Evolutionary conservation across 202 grass and related monocot genomes (phyloP).

Genomic region (Hordeum pubiflorum): DNA sequence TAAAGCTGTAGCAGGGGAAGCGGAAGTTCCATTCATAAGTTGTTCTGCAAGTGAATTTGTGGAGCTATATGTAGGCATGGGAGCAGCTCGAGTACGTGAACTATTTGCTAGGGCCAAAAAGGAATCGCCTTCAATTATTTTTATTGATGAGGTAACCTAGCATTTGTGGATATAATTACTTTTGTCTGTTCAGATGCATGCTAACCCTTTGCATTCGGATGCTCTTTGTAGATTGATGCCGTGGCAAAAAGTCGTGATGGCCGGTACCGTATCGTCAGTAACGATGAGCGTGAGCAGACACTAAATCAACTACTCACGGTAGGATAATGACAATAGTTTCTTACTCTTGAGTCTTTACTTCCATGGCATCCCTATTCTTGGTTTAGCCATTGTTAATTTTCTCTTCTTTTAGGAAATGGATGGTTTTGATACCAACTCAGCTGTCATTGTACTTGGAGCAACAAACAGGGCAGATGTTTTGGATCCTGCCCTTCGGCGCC

Average conservation of each 20-base stretch:
- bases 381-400: constrained; percentile 26
- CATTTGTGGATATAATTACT: background rate
- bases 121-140: constrained; percentile 91
- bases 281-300: constrained; percentile 97
- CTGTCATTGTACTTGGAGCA: constrained; percentile 94
- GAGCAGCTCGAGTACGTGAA: constrained; percentile 92
- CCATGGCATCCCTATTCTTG: background rate
- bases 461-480: constrained; percentile 95
- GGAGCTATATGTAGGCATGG: constrained; percentile 97
- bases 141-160: constrained; percentile 87
- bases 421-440: constrained; percentile 97
- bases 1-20: constrained; percentile 97
- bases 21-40: constrained; percentile 99
- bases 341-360: constrained; percentile 8
- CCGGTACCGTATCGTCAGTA: constrained; percentile 84
- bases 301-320: constrained; percentile 97
- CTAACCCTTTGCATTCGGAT: constrained; percentile 6
- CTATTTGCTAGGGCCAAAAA: constrained; percentile 96
- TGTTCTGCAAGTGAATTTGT: constrained; percentile 99
- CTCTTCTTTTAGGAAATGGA: constrained; percentile 77
- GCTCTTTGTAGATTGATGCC: constrained; percentile 69
- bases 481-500: constrained; percentile 88
- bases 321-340: constrained; percentile 12
- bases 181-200: constrained; percentile 21
- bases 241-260: constrained; percentile 99